Base-by-base conservation (phyloP, 495 filamentous ascomycete species). In the Mycothermus thermophilus region DNA sequence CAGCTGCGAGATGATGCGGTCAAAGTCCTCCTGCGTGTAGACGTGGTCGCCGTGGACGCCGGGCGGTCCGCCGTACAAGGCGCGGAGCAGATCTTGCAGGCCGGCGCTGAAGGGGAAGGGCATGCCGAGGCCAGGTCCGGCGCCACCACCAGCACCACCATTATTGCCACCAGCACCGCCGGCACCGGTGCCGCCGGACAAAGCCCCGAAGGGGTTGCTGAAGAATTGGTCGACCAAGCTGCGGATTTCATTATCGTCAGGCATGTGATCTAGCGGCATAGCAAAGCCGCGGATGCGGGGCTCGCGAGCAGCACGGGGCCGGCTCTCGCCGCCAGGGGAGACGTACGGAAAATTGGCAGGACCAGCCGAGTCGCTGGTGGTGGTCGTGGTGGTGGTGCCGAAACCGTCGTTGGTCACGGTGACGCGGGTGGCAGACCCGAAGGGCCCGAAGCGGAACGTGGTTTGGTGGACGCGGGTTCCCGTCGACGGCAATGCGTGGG, bases 1-100 rank as follows among this genome's bases (percentile, higher is more conserved):
- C 20, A 97, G 63, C 40, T 80, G 72, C 1, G 83, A 77, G 27
- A 97, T 79, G 38, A 97, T 79, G 21, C 81, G 75, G 52, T 97
- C 88, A 1, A 96, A 59, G 10, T 82, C 85, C 58, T 90, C 86
- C 60, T 95, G 83, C 1, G 79, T 76, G 48, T 84, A 93, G 1
- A 94, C 90, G n/a, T 77, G 83, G 54, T 96, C 88, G 10, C 84
- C 84, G 35, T 71, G 64, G 4, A 66, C 64, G 6, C 64, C 73
- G 20, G 55, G 54, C 13, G 58, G 59, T 20, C 77, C 63, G 42
- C 73, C 74, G 25, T 85, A 52, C 23, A 88, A 41, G 4, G 60
- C 55, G 17, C 57, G 52, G 25, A 81, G 43, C 10, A 66, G 42
- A 12, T 64, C 54, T 12, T 56, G 57, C 9, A 67, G 46, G 5